A percentile compares a stretch with the other conserved stretches of the same genome.
Conservation (phyloP, 2,329 filamentous ascomycete species). For the Claviceps arundinis region DNA sequence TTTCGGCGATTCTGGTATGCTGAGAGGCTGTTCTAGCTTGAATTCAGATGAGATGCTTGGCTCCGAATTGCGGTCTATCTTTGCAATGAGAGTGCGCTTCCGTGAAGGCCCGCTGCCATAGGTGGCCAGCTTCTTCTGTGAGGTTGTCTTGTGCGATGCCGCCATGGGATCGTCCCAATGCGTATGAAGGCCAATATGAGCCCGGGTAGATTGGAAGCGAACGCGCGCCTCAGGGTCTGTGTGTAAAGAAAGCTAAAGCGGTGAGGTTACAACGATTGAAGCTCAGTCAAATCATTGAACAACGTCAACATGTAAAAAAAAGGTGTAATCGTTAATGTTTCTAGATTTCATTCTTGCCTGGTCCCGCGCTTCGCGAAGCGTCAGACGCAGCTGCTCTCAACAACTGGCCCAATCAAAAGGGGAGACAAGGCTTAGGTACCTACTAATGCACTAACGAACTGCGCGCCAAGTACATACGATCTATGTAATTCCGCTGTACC, state of each 20-base stretch:
- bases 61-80: not conserved
- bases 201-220: not conserved
- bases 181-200: not conserved
- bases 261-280: not conserved
- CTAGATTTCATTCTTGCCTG: not conserved
- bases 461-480: too few relatives aligned
- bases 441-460: too few relatives aligned
- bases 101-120: conserved; percentile 3
- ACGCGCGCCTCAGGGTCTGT: not conserved
- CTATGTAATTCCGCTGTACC: too few relatives aligned
- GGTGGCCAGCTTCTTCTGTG: not conserved
- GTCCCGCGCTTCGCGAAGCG: not conserved
- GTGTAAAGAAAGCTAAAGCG: not conserved
- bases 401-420: not conserved
- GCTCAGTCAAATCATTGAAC: not conserved
- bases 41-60: not conserved
- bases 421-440: not conserved
- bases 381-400: not conserved
- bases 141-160: conserved; percentile 1
- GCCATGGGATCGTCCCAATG: not conserved
- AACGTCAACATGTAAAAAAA: not conserved
- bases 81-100: not conserved
- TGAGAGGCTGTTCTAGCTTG: not conserved
- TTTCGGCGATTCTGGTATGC: not conserved
- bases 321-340: not conserved